Base-by-base conservation (phyloP, 768 basidiomycete species). In the Suillus plorans region DNA sequence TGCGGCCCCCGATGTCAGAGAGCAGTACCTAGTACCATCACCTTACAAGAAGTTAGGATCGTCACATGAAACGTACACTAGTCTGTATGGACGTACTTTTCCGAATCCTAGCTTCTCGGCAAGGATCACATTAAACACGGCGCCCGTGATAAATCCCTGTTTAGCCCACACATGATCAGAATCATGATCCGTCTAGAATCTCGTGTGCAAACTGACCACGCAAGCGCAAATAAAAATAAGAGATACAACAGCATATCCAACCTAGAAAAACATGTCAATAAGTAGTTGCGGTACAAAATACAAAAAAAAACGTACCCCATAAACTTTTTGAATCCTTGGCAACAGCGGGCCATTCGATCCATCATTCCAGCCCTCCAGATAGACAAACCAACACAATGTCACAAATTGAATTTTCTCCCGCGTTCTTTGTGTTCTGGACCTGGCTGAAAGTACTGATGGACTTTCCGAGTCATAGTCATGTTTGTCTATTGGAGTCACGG, bases 41-140 rank as follows among this genome's bases (percentile, higher is more conserved):
- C 74, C 82, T 82, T 53, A 63, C n/a, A 22, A 16, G 14, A 53
- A 20, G n/a, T 41, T 13, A 47, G 28, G 14, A 31, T 53, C 37
- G 20, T 60, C 25, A 14, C 20, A 53, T 13, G 2, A 31, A 59
- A 25, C 20, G 18, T 34, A 25, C 49, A n/a, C n/a, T n/a, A 5
- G 20, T 37, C 28, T 4, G n/a, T 53, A 28, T 9, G n/a, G n/a
- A 42, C 67, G 12, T 64, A 79, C 80, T 71, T 76, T 81, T 2
- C 81, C 81, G 64, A 84, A 81, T 13, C 82, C 82, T 20, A 81
- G 61, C 52, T 68, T 77, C 61, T 82, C 78, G 0, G 78, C 79
- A 18, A 86, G 65, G 52, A 71, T 74, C n/a, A 87, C 77, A 61
- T 86, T 87, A 47, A 76, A 73, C 2, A 79, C 63, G 7, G 83